Base-by-base conservation (phyloP, 2,329 filamentous ascomycete genomes). In the Colletotrichum sp. region DNA sequence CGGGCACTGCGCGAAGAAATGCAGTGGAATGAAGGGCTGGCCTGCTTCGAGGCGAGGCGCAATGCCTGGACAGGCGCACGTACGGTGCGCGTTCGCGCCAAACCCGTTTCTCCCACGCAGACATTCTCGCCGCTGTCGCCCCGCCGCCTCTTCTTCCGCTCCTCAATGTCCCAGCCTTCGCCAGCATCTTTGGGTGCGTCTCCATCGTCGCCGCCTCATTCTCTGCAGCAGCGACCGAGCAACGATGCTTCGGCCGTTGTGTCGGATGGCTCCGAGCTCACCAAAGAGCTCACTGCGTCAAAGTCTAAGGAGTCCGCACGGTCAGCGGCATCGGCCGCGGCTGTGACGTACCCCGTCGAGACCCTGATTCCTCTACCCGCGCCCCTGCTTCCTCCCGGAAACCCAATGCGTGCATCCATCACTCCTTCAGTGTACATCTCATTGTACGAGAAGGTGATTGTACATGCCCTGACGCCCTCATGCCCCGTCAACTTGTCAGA, bases 401-500 rank as follows among this genome's bases (percentile, higher is more conserved):
- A 98, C 81, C 90, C 93, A 1, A 92, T 98, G 84, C 94, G 96
- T 72, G 90, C 92, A 34, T 93, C 92, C 36, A 97, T 98, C 80
- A 93, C 89, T 0, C 92, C 95, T 0, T 86, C 90, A 18, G 90
- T 94, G 71, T 98, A 98, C 84, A 87, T 93, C 0, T 94, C 94
- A 63, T 95, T 99, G 72, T 98, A 98, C 87, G 94, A 94, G 82
- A 98, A 98, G 85, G 94, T 98, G 67, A 93, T 98, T 57, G 84
- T 96, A 1, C 93, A 96, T 81, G 91, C 90, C 48, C 90, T 97
- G 78, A 95, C 95, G 4, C 96, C 96, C 0, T 93, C 94, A 2
- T 95, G 98, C 18, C 96, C 96, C 5, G 94, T 98, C 81, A 98
- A 98, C 80, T 90, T 99, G 1, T 87, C 90, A 34, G 95, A 98